Conservation (phyloP, 192 early-diverging fungal species). For the Phlyctochytrium arcticum region DNA sequence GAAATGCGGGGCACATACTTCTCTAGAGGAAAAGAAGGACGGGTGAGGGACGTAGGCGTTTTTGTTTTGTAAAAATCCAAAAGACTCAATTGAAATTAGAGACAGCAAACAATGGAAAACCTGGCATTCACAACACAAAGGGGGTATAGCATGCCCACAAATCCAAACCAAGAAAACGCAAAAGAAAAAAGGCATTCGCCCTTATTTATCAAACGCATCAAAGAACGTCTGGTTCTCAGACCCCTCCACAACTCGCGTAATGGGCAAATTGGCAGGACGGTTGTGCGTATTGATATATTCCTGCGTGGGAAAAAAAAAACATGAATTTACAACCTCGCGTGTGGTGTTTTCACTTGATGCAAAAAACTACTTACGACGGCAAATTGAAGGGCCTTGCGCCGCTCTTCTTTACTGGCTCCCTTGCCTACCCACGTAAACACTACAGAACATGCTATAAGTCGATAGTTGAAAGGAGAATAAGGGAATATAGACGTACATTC, state of each 20-base stretch:
- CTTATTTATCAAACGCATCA: constrained; percentile 6
- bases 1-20: too few species aligned
- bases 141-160: too few species aligned
- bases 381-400: constrained; percentile 49
- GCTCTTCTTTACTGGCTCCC: constrained; percentile 46
- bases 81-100: too few species aligned
- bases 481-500: not conserved
- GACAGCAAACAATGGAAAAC: too few species aligned
- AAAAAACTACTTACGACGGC: constrained; percentile 45
- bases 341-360: too few species aligned
- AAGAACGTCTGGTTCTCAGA: constrained; percentile 49
- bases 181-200: too few species aligned
- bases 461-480: constrained; percentile 16
- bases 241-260: constrained; percentile 66
- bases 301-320: constrained; percentile 24
- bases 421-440: constrained; percentile 36
- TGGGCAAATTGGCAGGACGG: constrained; percentile 50
- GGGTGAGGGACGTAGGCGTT: too few species aligned
- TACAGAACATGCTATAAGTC: not conserved
- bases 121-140: too few species aligned
- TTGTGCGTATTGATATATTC: constrained; percentile 52
- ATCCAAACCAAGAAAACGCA: too few species aligned
- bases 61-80: too few species aligned
- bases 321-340: not conserved
- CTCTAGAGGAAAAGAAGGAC: too few species aligned